Evolutionary conservation across 2,329 filamentous ascomycete species (phyloP).

Genomic region (Akanthomyces muscarius): DNA sequence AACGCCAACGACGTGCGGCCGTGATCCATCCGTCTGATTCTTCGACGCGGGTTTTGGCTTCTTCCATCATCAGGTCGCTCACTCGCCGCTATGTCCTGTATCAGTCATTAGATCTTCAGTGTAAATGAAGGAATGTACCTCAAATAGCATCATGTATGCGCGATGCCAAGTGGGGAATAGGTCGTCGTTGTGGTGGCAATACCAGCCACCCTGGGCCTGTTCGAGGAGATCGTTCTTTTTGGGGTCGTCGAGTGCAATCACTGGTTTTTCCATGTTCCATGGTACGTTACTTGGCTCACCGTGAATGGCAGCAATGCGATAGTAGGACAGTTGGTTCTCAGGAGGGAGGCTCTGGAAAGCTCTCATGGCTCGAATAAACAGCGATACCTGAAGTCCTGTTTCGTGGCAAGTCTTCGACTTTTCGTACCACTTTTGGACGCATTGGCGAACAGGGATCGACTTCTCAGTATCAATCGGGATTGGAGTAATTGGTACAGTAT

Average conservation of each 20-base stretch:
- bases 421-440: background rate
- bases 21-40: constrained; percentile 23
- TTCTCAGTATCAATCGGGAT: background rate
- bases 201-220: constrained; percentile 27
- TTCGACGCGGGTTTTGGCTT: background rate
- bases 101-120: background rate
- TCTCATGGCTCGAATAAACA: background rate
- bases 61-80: background rate
- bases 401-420: background rate
- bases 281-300: background rate
- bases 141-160: constrained; percentile 58
- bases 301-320: constrained; percentile 2
- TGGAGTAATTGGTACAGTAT: background rate
- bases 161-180: constrained; percentile 65
- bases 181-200: constrained; percentile 59
- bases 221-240: background rate
- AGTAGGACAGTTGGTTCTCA: constrained; percentile 1
- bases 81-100: background rate
- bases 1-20: constrained; percentile 28
- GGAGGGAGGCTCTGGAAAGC: background rate
- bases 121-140: constrained; percentile 37
- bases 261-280: background rate
- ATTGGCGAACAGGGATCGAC: background rate
- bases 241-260: background rate
- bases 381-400: background rate